Base-by-base conservation (phyloP, 805 yeast genomes). In the Saccharomyces paradoxus region DNA sequence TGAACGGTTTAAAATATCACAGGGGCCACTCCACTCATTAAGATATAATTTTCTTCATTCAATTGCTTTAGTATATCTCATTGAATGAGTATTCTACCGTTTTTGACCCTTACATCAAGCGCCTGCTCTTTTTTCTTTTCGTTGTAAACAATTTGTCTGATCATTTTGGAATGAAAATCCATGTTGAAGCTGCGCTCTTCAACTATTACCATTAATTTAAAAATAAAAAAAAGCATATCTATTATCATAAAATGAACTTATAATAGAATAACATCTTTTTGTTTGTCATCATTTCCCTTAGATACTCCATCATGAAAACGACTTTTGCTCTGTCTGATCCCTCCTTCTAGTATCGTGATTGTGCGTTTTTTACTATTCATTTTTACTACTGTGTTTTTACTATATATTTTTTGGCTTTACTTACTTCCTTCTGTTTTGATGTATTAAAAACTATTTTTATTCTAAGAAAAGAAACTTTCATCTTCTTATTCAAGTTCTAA, bases 21-120 rank as follows among this genome's bases (percentile, higher is more conserved):
- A 82, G 97, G 64, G 98, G 97, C 24, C 99, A 94, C 73, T 84
- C 97, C n/a, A 92, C 98, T 47, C 98, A 92, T 76, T 91, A 71
- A 67, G 28, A 26, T n/a, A 26, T 24, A 27, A 13, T 22, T 26
- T n/a, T 26, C 29, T 14, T 46, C 7, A 2, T 7, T 22, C 10
- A 13, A 22, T 22, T n/a, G 22, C n/a, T 46, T 24, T 46, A 24
- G 9, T 10, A 22, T 21, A 24, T 24, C 8, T n/a, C 21, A 24
- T n/a, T n/a, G 12, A 13, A 22, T 21, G 5, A 24, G 2, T 6
- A 17, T 17, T 32, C 41, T 13, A 5, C 41, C 17, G 13, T 13
- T 17, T 17, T 17, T 17, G 44, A 14, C n/a, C 3, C 24, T 17
- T 37, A 14, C 9, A 37, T 17, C 17, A n/a, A 14, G 41, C 13